Conservation (phyloP, 2,329 filamentous ascomycete genomes). For the Penicillium brevicompactum region DNA sequence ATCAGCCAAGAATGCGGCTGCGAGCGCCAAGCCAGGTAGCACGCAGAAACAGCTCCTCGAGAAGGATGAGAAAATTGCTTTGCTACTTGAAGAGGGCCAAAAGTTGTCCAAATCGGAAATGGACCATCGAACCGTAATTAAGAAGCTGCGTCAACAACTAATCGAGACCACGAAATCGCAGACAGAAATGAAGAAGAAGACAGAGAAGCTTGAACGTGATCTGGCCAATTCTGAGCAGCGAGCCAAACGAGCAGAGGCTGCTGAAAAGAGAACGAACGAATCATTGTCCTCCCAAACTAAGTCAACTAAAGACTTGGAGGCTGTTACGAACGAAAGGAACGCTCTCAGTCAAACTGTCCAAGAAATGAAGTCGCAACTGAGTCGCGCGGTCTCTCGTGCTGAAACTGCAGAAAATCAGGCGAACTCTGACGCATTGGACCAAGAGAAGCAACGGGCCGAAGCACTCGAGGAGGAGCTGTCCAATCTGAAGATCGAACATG, state of each 20-base stretch:
- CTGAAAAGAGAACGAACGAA: slow-evolving; percentile 59
- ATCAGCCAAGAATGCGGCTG: slow-evolving; percentile 68
- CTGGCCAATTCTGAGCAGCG: slow-evolving; percentile 53
- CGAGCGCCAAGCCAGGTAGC: slow-evolving; percentile 65
- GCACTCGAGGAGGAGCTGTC: slow-evolving; percentile 67
- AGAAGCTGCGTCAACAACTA: slow-evolving; percentile 66
- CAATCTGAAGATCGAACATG: slow-evolving; percentile 72
- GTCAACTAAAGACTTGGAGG: slow-evolving; percentile 60
- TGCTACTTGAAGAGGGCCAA: slow-evolving; percentile 89
- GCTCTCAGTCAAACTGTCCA: slow-evolving; percentile 66
- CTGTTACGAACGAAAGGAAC: slow-evolving; percentile 64
- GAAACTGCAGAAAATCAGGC: slow-evolving; percentile 68
- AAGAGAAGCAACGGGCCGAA: slow-evolving; percentile 59
- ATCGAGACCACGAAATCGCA: slow-evolving; percentile 56
- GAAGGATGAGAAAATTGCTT: slow-evolving; percentile 85
- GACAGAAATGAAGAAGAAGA: slow-evolving; percentile 55
- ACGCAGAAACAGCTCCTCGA: slow-evolving; percentile 79
- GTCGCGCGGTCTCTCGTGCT: slow-evolving; percentile 66
- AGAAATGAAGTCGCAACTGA: slow-evolving; percentile 70
- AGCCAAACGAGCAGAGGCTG: slow-evolving; percentile 61
- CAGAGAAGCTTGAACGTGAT: slow-evolving; percentile 62
- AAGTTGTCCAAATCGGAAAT: slow-evolving; percentile 84
- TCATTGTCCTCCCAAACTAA: slow-evolving; percentile 55
- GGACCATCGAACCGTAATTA: slow-evolving; percentile 79
- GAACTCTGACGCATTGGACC: slow-evolving; percentile 67